Evolutionary conservation across 805 yeast genomes (phyloP), one percentile per base, ranked within the genome.

Genomic region (Schizosaccharomyces octosporus): DNA sequence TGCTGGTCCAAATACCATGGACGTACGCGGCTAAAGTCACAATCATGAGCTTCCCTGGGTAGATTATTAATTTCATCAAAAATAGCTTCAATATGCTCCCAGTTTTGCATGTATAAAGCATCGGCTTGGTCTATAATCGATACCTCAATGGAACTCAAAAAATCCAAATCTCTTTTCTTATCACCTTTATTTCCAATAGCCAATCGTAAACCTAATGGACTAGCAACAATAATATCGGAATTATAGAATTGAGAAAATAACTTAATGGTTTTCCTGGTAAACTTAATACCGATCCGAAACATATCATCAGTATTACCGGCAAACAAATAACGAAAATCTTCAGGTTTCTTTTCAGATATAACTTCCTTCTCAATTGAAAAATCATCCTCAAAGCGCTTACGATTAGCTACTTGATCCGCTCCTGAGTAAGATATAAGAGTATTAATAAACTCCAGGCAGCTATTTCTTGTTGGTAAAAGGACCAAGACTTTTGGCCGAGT

Each of bases 1-100:
- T 86, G 82, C 64, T 87, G 94, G 67, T 93, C 89, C 65, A 93
- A 82, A 45, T 84, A 82, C 94, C 95, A 89, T 84, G 85, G 84
- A 66, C 96, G 78, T 48, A 93, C 83, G 66, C 98, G 78, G 62
- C 93, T 81, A 71, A 93, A 93, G 72, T 93, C 98, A 17, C 95
- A 84, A 62, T 81, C 84, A 64, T 81, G 88, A 65, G 85, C 82
- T 60, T 83, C 80, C 64, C 80, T 79, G 5, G 97, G 97, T 58
- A 88, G 80, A 62, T 77, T 74, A 71, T 89, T 88, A 62, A 88
- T 66, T 68, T 83, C 81, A 64, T 81, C 81, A 66, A 83, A 74
- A n/a, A 84, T 72, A 17, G 82, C 81, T 39, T 71, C 71, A 7
- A 93, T 77, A 72, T 90, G 95, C 45, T 84, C 84, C 89, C 97